Evolutionary conservation across 805 yeast species (phyloP).

Genomic region (Saccharomycopsis capsularis): DNA sequence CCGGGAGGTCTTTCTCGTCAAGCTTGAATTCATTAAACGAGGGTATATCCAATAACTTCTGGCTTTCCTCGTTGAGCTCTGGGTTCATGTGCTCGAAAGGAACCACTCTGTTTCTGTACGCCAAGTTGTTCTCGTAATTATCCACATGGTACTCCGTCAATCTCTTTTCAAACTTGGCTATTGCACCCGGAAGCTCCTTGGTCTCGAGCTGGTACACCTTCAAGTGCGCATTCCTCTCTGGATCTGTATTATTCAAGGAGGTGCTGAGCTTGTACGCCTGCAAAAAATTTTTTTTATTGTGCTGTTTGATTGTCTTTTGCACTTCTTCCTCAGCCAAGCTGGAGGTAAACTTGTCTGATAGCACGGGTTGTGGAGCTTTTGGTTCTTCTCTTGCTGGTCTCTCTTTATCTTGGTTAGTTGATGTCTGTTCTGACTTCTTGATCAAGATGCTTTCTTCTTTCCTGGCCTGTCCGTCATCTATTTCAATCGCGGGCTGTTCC

Average conservation of each 20-base stretch:
- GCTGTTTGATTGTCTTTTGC: neutral
- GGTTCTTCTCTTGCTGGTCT: neutral
- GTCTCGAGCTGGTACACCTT: slow-evolving; percentile 8
- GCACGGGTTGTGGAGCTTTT: too few relatives aligned
- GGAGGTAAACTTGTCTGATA: neutral
- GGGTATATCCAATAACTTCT: slow-evolving; percentile 4
- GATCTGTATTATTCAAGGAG: neutral
- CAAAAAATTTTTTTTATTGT: slow-evolving; percentile 1
- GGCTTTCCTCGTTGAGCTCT: neutral
- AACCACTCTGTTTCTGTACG: slow-evolving; percentile 6
- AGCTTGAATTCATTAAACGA: neutral
- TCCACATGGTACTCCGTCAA: slow-evolving; percentile 8
- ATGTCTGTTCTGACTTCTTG: neutral
- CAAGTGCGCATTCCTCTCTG: neutral
- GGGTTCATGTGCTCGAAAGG: neutral
- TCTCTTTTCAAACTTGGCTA: neutral
- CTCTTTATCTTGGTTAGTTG: neutral
- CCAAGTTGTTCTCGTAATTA: slow-evolving; percentile 13
- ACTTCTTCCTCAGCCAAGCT: neutral
- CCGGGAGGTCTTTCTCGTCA: neutral
- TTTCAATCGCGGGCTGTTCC: neutral
- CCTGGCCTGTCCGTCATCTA: neutral
- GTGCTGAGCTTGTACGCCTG: slow-evolving; percentile 1
- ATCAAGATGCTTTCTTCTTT: slow-evolving; percentile 1
- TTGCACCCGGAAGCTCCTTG: slow-evolving; percentile 10